Evolutionary conservation across 306 rosid species (phyloP).

Genomic region (Cotoneaster glaucophyllus): DNA sequence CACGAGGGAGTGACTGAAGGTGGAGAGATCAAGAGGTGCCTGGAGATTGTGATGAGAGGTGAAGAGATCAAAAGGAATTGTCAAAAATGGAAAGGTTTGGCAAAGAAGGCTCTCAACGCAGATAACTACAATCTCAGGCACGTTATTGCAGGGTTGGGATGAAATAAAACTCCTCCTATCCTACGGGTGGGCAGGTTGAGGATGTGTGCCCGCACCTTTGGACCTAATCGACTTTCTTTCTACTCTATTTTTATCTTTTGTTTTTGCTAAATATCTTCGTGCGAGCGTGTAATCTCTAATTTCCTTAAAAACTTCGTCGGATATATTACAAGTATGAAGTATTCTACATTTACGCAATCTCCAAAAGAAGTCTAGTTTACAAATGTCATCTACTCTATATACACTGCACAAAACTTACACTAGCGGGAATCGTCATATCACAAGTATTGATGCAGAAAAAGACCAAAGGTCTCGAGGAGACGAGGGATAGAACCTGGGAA

Average conservation of each 20-base stretch:
- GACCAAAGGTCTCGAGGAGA: too few species aligned
- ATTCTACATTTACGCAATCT: not conserved
- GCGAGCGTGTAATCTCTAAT: too few species aligned
- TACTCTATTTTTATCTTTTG: too few species aligned
- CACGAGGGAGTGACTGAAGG: constrained; percentile 29
- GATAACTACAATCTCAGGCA: constrained; percentile 22
- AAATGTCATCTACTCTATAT: not conserved
- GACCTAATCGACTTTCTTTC: too few species aligned
- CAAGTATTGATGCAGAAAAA: too few species aligned
- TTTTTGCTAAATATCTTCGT: too few species aligned
- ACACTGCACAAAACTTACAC: not conserved
- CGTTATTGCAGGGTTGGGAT: not conserved
- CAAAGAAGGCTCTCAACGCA: constrained; percentile 2
- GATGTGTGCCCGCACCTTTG: too few species aligned
- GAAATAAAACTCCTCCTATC: not conserved
- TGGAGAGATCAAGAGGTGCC: constrained; percentile 38
- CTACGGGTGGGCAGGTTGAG: not conserved
- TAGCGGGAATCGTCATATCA: not conserved
- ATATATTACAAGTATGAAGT: too few species aligned
- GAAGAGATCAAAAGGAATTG: constrained; percentile 24
- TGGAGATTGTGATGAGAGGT: constrained; percentile 39
- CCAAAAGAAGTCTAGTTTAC: not conserved
- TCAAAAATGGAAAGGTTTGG: constrained; percentile 28
- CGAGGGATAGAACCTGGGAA: too few species aligned
- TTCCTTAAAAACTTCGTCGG: too few species aligned